These are phyloP conservation scores for Fusarium sp. DNA, from an alignment of 2,329 filamentous ascomycete genomes.

Conservation along the genomic window DNA sequence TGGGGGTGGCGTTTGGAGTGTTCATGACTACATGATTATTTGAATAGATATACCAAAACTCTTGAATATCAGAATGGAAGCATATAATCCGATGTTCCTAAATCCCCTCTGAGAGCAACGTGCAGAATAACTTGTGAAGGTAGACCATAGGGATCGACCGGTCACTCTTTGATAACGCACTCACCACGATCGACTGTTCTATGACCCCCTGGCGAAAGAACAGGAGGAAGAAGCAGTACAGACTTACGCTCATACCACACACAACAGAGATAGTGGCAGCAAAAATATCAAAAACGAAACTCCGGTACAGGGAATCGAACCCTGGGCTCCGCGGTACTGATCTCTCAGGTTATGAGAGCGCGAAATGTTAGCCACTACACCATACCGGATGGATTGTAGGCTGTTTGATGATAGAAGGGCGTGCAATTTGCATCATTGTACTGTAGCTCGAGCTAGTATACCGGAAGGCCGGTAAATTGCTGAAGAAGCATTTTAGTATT, in stretches of 20 bases:
- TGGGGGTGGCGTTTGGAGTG: slow-evolving; percentile 21
- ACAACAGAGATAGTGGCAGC: too few species aligned
- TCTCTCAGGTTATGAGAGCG: slow-evolving; percentile 48
- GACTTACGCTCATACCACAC: too few species aligned
- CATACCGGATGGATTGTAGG: slow-evolving; percentile 36
- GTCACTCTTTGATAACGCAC: not conserved
- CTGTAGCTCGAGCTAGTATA: too few species aligned
- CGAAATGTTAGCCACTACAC: slow-evolving; percentile 51
- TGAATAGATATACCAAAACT: not conserved
- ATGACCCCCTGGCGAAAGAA: not conserved
- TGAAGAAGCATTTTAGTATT: not conserved
- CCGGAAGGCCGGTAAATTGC: not conserved
- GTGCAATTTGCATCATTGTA: too few species aligned
- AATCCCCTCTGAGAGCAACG: not conserved
- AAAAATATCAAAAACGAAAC: not conserved
- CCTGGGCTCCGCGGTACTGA: slow-evolving; percentile 42
- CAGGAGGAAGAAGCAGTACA: not conserved
- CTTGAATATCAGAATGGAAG: not conserved
- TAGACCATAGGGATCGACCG: not conserved
- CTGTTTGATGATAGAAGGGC: too few species aligned
- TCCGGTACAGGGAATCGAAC: slow-evolving; percentile 47
- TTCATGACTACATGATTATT: not conserved
- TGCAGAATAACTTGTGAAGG: not conserved
- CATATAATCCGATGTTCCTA: not conserved
- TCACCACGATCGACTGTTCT: not conserved